Percentiles rank a stretch among this genome's conserved stretches.
phyloP scores from a whole-genome alignment of 495 filamentous ascomycete species.

The Hypoxylon subgilvum region DNA sequence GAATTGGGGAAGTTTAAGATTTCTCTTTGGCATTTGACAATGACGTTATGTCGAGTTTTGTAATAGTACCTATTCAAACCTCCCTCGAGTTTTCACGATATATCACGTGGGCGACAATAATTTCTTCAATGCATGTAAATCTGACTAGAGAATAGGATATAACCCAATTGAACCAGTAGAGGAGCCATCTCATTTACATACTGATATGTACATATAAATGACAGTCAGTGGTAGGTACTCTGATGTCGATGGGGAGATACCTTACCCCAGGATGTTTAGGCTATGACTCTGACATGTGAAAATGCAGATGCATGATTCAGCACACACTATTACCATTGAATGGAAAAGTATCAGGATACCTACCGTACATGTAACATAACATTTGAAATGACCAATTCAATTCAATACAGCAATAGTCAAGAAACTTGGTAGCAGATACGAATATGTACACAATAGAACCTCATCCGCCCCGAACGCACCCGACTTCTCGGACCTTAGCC shows the following conservation, averaged over 20 bases:
- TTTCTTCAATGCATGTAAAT: not conserved
- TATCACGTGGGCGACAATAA: no score
- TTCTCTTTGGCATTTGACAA: constrained; percentile 28
- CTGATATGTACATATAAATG: no score
- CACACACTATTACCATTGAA: not conserved
- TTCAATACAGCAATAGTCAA: no score
- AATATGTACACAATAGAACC: no score
- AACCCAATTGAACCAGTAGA: no score
- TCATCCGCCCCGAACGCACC: constrained; percentile 4
- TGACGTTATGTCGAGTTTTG: constrained; percentile 18
- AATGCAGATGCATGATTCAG: constrained; percentile 12
- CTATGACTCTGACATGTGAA: constrained; percentile 17
- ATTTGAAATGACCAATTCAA: not conserved
- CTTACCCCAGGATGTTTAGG: not conserved
- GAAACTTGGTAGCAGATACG: no score
- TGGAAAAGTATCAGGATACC: not conserved
- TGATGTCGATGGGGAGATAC: no score
- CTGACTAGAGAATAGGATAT: not conserved
- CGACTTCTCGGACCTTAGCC: constrained; percentile 1
- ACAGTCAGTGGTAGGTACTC: no score
- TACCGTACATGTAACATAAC: not conserved
- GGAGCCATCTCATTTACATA: no score
- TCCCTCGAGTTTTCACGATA: not conserved
- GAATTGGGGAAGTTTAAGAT: constrained; percentile 4
- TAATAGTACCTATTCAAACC: not conserved